Percentiles rank a stretch among this genome's conserved stretches.
Conservation (phyloP, 2,329 filamentous ascomycete species). For the Penicillium thymicola region DNA sequence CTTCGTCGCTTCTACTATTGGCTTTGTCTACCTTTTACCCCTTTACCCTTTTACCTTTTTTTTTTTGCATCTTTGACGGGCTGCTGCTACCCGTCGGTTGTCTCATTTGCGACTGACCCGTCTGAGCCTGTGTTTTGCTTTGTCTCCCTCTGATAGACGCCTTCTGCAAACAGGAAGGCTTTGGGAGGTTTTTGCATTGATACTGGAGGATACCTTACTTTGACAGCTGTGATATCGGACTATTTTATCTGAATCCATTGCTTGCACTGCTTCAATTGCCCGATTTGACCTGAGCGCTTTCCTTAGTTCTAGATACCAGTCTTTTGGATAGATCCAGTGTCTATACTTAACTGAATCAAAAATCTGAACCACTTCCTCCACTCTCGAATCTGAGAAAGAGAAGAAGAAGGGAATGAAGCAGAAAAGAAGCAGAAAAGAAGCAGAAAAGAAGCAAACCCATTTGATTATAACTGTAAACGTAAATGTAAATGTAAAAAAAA, state of each 20-base stretch:
- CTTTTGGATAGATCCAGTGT: constrained; percentile 1
- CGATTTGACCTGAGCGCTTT: not conserved
- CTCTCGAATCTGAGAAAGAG: not conserved
- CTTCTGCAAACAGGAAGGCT: constrained; percentile 2
- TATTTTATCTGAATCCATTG: constrained; percentile 9
- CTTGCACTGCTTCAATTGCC: not conserved
- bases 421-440: not conserved
- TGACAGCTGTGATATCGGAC: not conserved
- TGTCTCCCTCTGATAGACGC: constrained; percentile 3
- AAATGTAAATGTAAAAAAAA: not conserved
- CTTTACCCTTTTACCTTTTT: not conserved
- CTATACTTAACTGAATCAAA: constrained; percentile 1
- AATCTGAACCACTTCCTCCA: constrained; percentile 11
- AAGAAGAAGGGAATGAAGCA: not conserved
- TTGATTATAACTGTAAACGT: not conserved
- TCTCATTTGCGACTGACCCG: not conserved
- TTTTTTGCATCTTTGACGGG: constrained; percentile 6
- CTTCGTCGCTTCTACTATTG: constrained; percentile 17
- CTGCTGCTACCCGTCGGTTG: constrained; percentile 8
- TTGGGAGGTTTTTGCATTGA: constrained; percentile 1
- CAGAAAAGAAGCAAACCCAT: not conserved
- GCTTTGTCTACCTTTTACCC: constrained; percentile 11
- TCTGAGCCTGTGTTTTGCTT: not conserved
- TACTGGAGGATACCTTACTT: not conserved
- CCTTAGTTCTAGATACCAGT: constrained; percentile 2